Evolutionary conservation across 768 basidiomycete species (phyloP).

Genomic region (Lactarius pseudohatsudake): DNA sequence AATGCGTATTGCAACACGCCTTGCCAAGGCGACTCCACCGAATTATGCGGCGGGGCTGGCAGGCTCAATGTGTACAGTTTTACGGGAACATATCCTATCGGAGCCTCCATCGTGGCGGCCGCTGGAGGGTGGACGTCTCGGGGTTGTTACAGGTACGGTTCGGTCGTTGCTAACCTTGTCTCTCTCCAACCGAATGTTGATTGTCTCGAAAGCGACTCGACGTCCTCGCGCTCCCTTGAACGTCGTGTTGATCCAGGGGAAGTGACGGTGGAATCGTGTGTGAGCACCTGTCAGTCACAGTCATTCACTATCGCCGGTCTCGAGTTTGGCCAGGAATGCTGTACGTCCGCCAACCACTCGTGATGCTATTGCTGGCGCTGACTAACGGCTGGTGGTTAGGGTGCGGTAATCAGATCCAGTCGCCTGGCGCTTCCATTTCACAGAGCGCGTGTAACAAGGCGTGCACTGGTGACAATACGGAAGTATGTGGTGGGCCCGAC

Average conservation of each 20-base stretch:
- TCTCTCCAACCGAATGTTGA: not conserved
- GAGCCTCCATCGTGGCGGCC: not conserved
- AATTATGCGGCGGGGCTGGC: not conserved
- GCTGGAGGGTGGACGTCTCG: not conserved
- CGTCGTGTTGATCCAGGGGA: not conserved
- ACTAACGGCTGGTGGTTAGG: not conserved
- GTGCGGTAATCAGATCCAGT: slow-evolving; percentile 6
- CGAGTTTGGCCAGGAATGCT: no score
- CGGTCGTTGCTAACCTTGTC: not conserved
- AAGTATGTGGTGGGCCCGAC: slow-evolving; percentile 8
- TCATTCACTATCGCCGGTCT: no score
- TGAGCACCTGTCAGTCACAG: no score
- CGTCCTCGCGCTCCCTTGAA: not conserved
- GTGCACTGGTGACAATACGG: not conserved
- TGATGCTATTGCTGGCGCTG: no score
- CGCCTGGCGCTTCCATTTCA: slow-evolving; percentile 1
- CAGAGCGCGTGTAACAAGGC: slow-evolving; percentile 3
- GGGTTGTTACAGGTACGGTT: not conserved
- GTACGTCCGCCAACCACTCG: no score
- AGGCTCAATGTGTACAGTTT: not conserved
- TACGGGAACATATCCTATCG: not conserved
- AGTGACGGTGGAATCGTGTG: not conserved
- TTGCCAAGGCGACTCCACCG: not conserved
- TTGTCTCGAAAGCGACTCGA: not conserved
- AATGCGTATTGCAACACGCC: not conserved